Conservation (phyloP, 768 basidiomycete genomes). For the Amyloporia xantha region DNA sequence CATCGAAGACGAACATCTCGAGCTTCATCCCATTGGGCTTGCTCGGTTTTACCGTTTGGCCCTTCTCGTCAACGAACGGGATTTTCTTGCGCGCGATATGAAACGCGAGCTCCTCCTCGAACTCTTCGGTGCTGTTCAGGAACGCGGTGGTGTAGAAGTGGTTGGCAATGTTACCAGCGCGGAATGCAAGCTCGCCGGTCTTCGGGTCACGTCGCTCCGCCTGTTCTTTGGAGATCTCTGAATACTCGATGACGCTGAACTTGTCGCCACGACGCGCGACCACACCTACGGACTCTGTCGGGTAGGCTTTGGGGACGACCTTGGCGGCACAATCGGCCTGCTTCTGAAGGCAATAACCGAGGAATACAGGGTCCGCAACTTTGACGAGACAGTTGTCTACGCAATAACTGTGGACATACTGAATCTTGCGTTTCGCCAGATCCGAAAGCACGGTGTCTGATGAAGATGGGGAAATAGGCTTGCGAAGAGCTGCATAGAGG, state of each 20-base stretch:
- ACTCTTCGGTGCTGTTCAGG: slow-evolving; percentile 68
- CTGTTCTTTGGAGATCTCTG: slow-evolving; percentile 86
- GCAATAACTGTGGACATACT: slow-evolving; percentile 91
- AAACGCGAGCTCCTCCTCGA: slow-evolving; percentile 88
- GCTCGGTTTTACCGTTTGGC: slow-evolving; percentile 66
- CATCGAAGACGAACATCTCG: slow-evolving; percentile 98
- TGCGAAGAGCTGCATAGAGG: slow-evolving; percentile 87
- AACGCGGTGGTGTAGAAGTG: slow-evolving; percentile 94
- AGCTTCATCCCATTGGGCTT: slow-evolving; percentile 99
- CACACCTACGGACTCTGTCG: slow-evolving; percentile 93
- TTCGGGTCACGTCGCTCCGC: slow-evolving; percentile 65
- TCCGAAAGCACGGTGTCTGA: slow-evolving; percentile 78
- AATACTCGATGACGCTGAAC: slow-evolving; percentile 95
- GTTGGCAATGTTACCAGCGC: slow-evolving; percentile 96
- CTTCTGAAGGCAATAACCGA: slow-evolving; percentile 89
- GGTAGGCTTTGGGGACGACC: slow-evolving; percentile 84
- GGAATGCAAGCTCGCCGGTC: slow-evolving; percentile 77
- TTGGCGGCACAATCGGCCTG: slow-evolving; percentile 91
- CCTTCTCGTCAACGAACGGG: slow-evolving; percentile 66
- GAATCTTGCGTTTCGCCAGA: slow-evolving; percentile 64
- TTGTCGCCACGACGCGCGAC: slow-evolving; percentile 79
- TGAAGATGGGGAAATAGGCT: slow-evolving; percentile 56
- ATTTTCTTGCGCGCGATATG: slow-evolving; percentile 99
- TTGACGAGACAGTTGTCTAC: slow-evolving; percentile 99
- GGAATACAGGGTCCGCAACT: slow-evolving; percentile 95